Conservation (phyloP, 768 basidiomycete species). For the Hebeloma cylindrosporum region DNA sequence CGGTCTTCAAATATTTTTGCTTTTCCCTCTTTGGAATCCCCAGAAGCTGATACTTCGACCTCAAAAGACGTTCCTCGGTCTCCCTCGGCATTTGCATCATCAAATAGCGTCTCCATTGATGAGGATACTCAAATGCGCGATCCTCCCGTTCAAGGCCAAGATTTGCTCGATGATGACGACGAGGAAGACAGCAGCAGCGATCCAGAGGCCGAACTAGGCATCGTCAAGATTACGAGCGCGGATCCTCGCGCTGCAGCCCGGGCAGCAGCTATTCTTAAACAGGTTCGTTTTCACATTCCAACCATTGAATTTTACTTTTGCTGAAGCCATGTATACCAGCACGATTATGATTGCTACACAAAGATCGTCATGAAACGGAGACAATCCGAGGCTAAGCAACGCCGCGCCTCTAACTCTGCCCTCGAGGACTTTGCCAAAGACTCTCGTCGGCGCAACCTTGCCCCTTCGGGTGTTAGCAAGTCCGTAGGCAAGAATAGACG, state of each 20-base stretch:
- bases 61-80: too few relatives aligned
- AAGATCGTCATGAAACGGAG: slow-evolving; percentile 38
- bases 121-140: slow-evolving; percentile 6
- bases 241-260: slow-evolving; percentile 87
- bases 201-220: slow-evolving; percentile 46
- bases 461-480: slow-evolving; percentile 34
- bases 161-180: slow-evolving; percentile 8
- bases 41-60: background rate
- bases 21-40: slow-evolving; percentile 2
- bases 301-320: slow-evolving; percentile 3
- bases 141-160: background rate
- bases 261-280: slow-evolving; percentile 90
- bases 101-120: too few relatives aligned
- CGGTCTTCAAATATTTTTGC: background rate
- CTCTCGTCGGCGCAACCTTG: slow-evolving; percentile 35
- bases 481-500: slow-evolving; percentile 22
- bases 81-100: too few relatives aligned
- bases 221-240: slow-evolving; percentile 82
- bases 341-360: slow-evolving; percentile 84
- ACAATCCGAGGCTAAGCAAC: slow-evolving; percentile 26
- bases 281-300: slow-evolving; percentile 49
- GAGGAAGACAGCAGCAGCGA: slow-evolving; percentile 31
- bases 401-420: slow-evolving; percentile 32
- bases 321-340: slow-evolving; percentile 41
- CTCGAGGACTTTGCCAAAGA: slow-evolving; percentile 33